Percentiles rank a stretch among this genome's conserved stretches.
phyloP scores from a whole-genome alignment of 805 yeast genomes.

The Zygoascus tannicola region DNA sequence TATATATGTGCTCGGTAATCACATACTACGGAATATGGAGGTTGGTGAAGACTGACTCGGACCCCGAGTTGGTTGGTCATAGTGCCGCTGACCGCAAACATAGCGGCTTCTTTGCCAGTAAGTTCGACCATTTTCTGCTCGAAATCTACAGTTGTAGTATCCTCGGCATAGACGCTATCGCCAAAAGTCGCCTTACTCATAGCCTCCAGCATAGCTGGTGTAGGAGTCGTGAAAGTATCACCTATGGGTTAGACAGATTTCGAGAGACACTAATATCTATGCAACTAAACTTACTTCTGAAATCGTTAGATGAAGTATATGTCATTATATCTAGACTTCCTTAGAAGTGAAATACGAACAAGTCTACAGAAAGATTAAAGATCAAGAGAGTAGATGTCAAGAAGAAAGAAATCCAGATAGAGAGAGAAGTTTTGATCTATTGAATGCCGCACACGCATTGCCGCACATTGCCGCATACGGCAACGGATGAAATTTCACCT shows the following conservation, averaged over 20 bases:
- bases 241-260: slow-evolving; percentile 27
- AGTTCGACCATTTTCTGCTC: slow-evolving; percentile 56
- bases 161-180: slow-evolving; percentile 86
- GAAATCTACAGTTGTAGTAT: slow-evolving; percentile 53
- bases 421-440: too few relatives aligned
- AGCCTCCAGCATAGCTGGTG: slow-evolving; percentile 59
- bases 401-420: too few relatives aligned
- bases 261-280: too few relatives aligned
- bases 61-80: slow-evolving; percentile 81
- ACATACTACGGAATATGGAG: slow-evolving; percentile 79
- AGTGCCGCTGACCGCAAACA: slow-evolving; percentile 84
- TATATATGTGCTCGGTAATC: slow-evolving; percentile 81
- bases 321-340: too few relatives aligned
- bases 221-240: slow-evolving; percentile 89
- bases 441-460: too few relatives aligned
- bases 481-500: too few relatives aligned
- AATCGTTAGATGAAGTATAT: background rate
- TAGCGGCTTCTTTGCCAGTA: slow-evolving; percentile 72
- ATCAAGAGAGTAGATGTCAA: too few relatives aligned
- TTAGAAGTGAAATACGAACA: too few relatives aligned
- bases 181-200: slow-evolving; percentile 55
- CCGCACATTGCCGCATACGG: too few relatives aligned
- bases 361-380: too few relatives aligned
- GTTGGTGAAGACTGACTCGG: slow-evolving; percentile 65
- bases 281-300: background rate